Conservation (phyloP, 2,329 filamentous ascomycete genomes). For the Cyphellophora attinorum region DNA sequence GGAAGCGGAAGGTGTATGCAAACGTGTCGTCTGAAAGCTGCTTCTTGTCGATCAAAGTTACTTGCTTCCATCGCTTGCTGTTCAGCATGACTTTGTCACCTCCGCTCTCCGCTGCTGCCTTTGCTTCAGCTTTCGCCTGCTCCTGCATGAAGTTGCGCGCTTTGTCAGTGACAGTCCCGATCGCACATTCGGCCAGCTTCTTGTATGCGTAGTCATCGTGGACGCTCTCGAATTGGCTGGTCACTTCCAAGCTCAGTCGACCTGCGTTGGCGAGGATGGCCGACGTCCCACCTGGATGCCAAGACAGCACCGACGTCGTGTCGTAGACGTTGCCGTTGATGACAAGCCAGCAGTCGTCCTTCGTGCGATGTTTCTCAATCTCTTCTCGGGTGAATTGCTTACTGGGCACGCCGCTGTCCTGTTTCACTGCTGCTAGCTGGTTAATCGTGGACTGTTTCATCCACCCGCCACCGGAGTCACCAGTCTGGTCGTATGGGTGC, state of each 20-base stretch:
- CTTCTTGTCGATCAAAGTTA: slow-evolving; percentile 29
- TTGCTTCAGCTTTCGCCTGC: slow-evolving; percentile 30
- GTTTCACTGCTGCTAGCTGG: slow-evolving; percentile 34
- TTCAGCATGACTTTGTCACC: slow-evolving; percentile 28
- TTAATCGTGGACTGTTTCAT: slow-evolving; percentile 40
- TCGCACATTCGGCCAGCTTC: slow-evolving; percentile 39
- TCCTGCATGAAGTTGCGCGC: slow-evolving; percentile 37
- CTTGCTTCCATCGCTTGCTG: slow-evolving; percentile 38
- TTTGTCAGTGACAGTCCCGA: slow-evolving; percentile 42
- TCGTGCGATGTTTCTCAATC: slow-evolving; percentile 74
- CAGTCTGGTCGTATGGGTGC: slow-evolving; percentile 36
- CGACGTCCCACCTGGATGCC: slow-evolving; percentile 81
- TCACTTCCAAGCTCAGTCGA: slow-evolving; percentile 31
- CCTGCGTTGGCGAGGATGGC: slow-evolving; percentile 82
- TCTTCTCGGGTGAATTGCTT: slow-evolving; percentile 49
- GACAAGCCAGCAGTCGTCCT: slow-evolving; percentile 76
- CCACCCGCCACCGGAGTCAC: slow-evolving; percentile 37
- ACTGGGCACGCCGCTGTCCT: slow-evolving; percentile 33
- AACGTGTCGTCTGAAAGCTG: slow-evolving; percentile 35
- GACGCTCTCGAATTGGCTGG: slow-evolving; percentile 39
- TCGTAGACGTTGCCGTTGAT: slow-evolving; percentile 75
- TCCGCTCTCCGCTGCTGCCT: slow-evolving; percentile 24
- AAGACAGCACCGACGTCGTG: slow-evolving; percentile 68
- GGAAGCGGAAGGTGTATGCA: slow-evolving; percentile 34
- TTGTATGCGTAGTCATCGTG: slow-evolving; percentile 43